Evolutionary conservation across 805 yeast species (phyloP).

Genomic region (Lipomyces orientalis): DNA sequence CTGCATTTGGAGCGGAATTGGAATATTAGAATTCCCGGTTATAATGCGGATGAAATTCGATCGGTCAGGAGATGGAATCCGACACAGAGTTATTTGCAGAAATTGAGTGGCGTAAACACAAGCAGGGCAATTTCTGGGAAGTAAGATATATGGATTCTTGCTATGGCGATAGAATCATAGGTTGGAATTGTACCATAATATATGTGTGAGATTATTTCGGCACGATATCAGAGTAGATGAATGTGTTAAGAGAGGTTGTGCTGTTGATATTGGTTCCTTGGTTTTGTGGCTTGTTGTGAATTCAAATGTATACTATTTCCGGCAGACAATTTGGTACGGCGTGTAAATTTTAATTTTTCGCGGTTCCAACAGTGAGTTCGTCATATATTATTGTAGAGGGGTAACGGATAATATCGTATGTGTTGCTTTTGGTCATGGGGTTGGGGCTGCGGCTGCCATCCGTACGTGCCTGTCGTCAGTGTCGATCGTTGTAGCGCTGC

Average conservation of each 20-base stretch:
- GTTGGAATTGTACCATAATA: background rate
- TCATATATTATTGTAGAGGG: too few species aligned
- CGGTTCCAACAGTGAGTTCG: background rate
- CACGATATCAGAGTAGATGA: background rate
- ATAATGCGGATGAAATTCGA: conserved; percentile 87
- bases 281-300: background rate
- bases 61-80: conserved; percentile 51
- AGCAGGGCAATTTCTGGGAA: conserved; percentile 36
- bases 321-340: background rate
- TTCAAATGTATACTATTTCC: background rate
- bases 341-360: background rate
- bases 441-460: too few species aligned
- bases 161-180: background rate
- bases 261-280: conserved; percentile 1
- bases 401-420: too few species aligned
- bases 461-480: too few species aligned
- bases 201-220: background rate
- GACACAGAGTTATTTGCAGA: conserved; percentile 48
- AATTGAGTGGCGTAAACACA: conserved; percentile 42
- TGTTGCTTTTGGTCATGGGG: too few species aligned
- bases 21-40: conserved; percentile 95
- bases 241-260: background rate
- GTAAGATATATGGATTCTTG: background rate
- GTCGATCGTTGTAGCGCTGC: too few species aligned
- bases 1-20: conserved; percentile 88